Evolutionary conservation across 371 early-diverging fungal species (phyloP), one percentile per base, ranked within the genome.

Genomic region (Mortierella sp.): DNA sequence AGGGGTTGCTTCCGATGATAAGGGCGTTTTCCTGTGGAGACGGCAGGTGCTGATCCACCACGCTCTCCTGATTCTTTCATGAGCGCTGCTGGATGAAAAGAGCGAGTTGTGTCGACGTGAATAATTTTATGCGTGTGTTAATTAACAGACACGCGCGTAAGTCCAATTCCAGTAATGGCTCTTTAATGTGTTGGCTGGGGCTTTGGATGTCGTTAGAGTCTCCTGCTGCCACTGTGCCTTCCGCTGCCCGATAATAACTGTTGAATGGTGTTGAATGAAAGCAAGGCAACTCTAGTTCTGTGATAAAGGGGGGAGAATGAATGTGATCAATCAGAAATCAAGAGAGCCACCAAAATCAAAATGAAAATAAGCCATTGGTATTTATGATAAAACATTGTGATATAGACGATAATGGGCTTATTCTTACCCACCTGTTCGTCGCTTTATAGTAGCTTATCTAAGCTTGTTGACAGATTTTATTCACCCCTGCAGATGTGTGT

Each of bases 1-100:
- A 23, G 28, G n/a, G 60, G 56, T 47, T 68, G 68, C 31, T 65
- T 73, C 59, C 74, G 79, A 22, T 66, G 60, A 22, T 68, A 66
- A 19, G 78, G 62, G 1, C 78, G 66, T 56, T 61, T 72, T 15
- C 60, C 65, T 43, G 76, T 23, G 42, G 68, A 19, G 32, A 57
- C 26, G 29, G 66, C 28, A 15, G 69, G 47, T 32, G 57, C 37
- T 26, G 58, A 66, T 32, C 66, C 64, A 32, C 62, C 40, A 45
- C 63, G 63, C 31, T 67, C 74, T 43, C 64, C 74, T 64, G 68
- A 53, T 53, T 74, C 74, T 31, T 60, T 74, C 74, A 74, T 74
- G 54, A 55, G 32, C 32, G 34, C 6, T 55, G 12, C 13, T 37
- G 1, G 55, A 28, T 55, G 7, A 28, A 34, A 57, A 23, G 29